A percentile compares a stretch with the other conserved stretches of the same genome.
These are phyloP conservation scores for Parsonsia alboflavescens DNA, from an alignment of 257 asterid species.

Conservation along the genomic window DNA sequence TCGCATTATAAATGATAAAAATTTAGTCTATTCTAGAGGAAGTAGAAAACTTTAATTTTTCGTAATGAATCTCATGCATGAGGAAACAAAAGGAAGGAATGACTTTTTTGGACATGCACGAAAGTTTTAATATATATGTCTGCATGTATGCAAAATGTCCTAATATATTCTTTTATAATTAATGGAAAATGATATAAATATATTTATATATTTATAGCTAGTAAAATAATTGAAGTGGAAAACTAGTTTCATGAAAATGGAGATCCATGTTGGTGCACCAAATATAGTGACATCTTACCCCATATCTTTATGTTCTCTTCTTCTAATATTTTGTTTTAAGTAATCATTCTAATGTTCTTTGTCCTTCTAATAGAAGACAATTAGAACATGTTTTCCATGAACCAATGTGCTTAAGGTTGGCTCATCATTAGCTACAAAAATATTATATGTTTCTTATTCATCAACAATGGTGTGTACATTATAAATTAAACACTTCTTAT, in stretches of 20 bases:
- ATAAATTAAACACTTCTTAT: no score
- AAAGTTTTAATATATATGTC: no score
- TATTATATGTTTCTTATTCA: no score
- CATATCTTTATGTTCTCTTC: conserved; percentile 8
- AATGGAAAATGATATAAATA: not conserved
- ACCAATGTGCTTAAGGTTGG: not conserved
- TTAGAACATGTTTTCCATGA: not conserved
- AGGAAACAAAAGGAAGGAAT: not conserved
- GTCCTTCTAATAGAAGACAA: conserved; percentile 6
- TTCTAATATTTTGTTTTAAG: conserved; percentile 10
- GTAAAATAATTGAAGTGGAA: not conserved
- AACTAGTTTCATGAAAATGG: not conserved
- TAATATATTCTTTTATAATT: not conserved
- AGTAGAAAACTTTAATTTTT: no score
- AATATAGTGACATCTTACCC: not conserved
- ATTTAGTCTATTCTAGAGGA: not conserved
- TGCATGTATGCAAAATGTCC: not conserved
- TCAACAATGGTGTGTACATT: no score
- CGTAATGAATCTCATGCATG: not conserved
- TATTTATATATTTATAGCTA: no score
- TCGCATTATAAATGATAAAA: no score
- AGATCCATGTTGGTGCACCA: not conserved
- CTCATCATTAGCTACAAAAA: not conserved
- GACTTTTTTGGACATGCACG: not conserved
- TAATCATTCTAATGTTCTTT: not conserved